A percentile compares a stretch with the other conserved stretches of the same genome.
These are phyloP conservation scores for Massariosphaeria phaeospora DNA, from an alignment of 495 filamentous ascomycete species.

Conservation along the genomic window DNA sequence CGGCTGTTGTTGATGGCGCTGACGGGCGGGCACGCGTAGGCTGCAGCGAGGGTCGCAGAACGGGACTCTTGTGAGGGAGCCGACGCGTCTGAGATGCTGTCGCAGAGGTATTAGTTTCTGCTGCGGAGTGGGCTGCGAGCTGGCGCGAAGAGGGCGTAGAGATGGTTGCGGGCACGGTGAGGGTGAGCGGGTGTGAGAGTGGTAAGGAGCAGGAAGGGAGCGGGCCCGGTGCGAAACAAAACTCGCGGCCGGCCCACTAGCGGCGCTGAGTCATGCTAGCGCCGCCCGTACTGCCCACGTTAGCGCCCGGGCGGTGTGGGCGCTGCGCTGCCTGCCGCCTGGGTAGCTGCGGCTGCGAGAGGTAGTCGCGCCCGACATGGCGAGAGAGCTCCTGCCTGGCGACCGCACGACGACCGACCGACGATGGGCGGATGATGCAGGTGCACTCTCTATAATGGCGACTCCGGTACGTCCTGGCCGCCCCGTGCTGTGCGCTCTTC, in stretches of 20 bases:
- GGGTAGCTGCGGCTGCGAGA: not conserved
- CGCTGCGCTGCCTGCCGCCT: no score
- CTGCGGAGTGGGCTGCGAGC: not conserved
- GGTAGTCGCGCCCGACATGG: not conserved
- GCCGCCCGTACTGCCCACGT: no score
- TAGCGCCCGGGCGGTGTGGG: no score
- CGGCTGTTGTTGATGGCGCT: not conserved
- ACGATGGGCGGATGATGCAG: not conserved
- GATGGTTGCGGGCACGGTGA: not conserved
- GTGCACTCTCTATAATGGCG: constrained; percentile 24
- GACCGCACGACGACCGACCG: not conserved
- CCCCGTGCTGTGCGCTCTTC: no score
- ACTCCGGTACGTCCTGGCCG: constrained; percentile 42
- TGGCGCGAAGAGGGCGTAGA: not conserved
- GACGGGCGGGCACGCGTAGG: not conserved
- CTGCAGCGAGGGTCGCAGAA: not conserved
- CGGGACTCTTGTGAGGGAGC: not conserved
- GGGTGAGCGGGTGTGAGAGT: not conserved
- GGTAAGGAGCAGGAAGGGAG: not conserved
- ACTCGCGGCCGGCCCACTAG: no score
- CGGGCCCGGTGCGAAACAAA: no score
- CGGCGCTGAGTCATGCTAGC: no score
- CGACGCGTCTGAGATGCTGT: not conserved
- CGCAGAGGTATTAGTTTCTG: not conserved
- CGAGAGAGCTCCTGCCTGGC: constrained; percentile 10